A percentile compares a stretch with the other conserved stretches of the same genome.
phyloP scores from a whole-genome alignment of 192 early-diverging fungal genomes.

The Gamsiella multidivaricata region DNA sequence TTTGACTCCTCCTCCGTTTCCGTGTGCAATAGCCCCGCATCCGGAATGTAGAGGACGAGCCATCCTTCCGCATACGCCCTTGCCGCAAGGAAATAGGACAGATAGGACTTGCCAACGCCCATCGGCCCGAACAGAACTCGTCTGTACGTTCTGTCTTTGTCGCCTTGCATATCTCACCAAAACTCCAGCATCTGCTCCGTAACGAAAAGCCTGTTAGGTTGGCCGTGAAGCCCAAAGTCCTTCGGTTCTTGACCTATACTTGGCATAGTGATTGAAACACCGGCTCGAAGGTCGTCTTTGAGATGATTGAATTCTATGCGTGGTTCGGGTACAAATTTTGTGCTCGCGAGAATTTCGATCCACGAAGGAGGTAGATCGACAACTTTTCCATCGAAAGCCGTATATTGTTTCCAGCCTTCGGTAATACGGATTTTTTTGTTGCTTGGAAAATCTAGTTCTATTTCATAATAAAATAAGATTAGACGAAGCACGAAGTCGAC shows the following conservation, averaged over 20 bases:
- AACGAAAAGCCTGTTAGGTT: constrained; percentile 12
- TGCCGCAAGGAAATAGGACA: not conserved
- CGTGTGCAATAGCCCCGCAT: not conserved
- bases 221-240: constrained; percentile 1
- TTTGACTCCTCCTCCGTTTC: not conserved
- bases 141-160: constrained; percentile 2
- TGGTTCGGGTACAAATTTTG: constrained; percentile 11
- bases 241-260: constrained; percentile 14
- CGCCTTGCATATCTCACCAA: constrained; percentile 18
- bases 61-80: not conserved
- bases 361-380: constrained; percentile 21
- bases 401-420: constrained; percentile 19
- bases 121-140: not conserved
- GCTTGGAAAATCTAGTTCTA: constrained; percentile 1
- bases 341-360: constrained; percentile 18
- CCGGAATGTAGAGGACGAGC: not conserved
- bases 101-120: not conserved
- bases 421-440: constrained; percentile 25
- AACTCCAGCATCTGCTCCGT: constrained; percentile 41
- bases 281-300: constrained; percentile 19
- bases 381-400: constrained; percentile 23
- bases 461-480: not conserved
- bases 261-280: constrained; percentile 11
- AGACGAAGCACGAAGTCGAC: not conserved
- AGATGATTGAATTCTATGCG: constrained; percentile 16